Conservation (phyloP, 1,284 basidiomycete genomes). For the Cryptococcus jaspeensis region DNA sequence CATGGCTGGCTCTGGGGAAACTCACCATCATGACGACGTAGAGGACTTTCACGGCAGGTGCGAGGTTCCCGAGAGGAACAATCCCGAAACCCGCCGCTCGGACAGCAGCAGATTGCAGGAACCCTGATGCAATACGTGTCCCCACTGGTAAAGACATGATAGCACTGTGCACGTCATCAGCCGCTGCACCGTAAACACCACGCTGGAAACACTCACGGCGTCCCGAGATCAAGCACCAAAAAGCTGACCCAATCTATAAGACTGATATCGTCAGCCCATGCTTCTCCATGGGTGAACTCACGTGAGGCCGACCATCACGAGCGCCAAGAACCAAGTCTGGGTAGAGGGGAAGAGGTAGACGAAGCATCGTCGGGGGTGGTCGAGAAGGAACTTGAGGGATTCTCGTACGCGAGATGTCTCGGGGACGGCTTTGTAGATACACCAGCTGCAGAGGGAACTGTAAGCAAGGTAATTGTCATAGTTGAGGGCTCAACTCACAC, state of each 20-base stretch:
- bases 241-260: slow-evolving; percentile 84
- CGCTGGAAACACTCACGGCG: slow-evolving; percentile 48
- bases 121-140: slow-evolving; percentile 62
- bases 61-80: slow-evolving; percentile 67
- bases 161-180: slow-evolving; percentile 33
- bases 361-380: slow-evolving; percentile 91
- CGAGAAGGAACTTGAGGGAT: slow-evolving; percentile 85
- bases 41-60: slow-evolving; percentile 83
- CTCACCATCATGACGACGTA: slow-evolving; percentile 87
- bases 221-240: slow-evolving; percentile 83
- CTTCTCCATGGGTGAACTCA: slow-evolving; percentile 47
- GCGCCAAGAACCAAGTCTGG: slow-evolving; percentile 89
- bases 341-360: slow-evolving; percentile 93
- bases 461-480: slow-evolving; percentile 5
- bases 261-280: slow-evolving; percentile 49
- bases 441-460: slow-evolving; percentile 61
- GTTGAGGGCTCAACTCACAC: slow-evolving; percentile 55
- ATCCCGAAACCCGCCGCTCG: slow-evolving; percentile 84
- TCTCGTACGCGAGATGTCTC: slow-evolving; percentile 65
- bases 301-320: slow-evolving; percentile 67
- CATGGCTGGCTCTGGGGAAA: slow-evolving; percentile 16
- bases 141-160: slow-evolving; percentile 71
- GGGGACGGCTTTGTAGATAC: slow-evolving; percentile 64
- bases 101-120: slow-evolving; percentile 72
- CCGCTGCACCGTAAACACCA: background rate